Evolutionary conservation across 2,329 filamentous ascomycete species (phyloP), one percentile per base, ranked within the genome.

Genomic region (Phialophora tarda): DNA sequence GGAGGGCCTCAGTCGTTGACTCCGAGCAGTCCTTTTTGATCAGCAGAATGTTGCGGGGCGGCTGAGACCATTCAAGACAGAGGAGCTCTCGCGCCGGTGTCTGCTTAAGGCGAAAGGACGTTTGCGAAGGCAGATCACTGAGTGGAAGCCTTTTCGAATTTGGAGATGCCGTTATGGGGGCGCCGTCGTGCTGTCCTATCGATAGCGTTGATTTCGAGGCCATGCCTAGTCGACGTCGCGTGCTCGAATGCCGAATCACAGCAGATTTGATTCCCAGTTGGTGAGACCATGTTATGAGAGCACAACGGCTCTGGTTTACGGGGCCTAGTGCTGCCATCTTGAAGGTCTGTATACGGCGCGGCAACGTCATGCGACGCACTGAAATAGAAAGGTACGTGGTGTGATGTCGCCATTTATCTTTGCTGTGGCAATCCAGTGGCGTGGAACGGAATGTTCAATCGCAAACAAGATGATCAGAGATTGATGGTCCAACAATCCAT

Each of bases 1-100:
- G 74, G 44, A 89, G 76, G 2, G 86, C 85, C 14, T 81, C 77
- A 30, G 84, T 86, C 59, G 88, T 84, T 30, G 78, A 77, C 2
- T 82, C 79, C 2, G 85, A 84, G 70, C 84, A 81, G 69, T 87
- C 83, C 75, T 91, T 92, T 76, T 89, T 88, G 54, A 90, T 85
- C 63, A 91, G 78, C 65, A 92, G 82, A 61, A 92, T 81, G 72
- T 91, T 91, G 59, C 86, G 85, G 2, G 88, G 89, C 41, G 88
- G 88, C 17, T 83, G 82, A 4, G 88, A 87, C 89, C 89, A 91
- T 78, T 86, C 83, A 41, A 91, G 80, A 68, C 85, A 86, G 44
- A 90, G 82, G 1, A 91, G 82, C 66, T 89, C 87, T 73, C 85
- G 85, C 30, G 64, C 64, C n/a, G 70, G 64, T 41, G 66, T 67